Base-by-base conservation (phyloP, 2,329 filamentous ascomycete genomes). In the Mollisia scopiformis region DNA sequence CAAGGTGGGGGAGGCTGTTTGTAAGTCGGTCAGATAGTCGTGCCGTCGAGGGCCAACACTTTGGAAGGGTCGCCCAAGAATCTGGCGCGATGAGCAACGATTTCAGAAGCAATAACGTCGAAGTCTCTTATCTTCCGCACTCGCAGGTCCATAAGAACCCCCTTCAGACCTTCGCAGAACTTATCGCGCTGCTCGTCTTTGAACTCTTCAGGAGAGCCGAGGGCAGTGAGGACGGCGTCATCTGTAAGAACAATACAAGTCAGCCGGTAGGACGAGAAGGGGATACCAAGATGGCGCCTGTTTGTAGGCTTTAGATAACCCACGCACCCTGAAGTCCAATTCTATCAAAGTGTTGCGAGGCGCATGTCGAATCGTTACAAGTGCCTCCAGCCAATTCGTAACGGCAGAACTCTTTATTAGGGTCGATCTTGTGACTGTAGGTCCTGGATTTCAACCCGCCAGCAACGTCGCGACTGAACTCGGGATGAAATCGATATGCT, bases 351-450 rank as follows among this genome's bases (percentile, higher is more conserved):
- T 99, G 95, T 79, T 98, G 88, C 66, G 79, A 88, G 58, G 86
- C 79, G 77, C 95, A 99, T 57, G 84, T 80, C 61, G 78, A 74
- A 72, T 93, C 91, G 68, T 89, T 88, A 30, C 95, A 98, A 67
- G 82, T 79, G 62, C 87, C 86, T 55, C 87, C 88, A 51, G 82
- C 81, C 64, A 91, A 78, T 75, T 96, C 91, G 70, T 86, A 89
- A 37, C 87, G 88, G 76, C 95, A 99, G 52, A 98, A 73, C 63
- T 85, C 84, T 68, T 84, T 88, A 62, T 86, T 82, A 25, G 88
- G 82, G 73, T 97, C 88, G 76, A 99, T 96, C 68, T 88, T 89
- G 76, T 96, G 91, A 78, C 92, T 97, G 78, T 94, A 98, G 46
- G 93, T 98, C 79, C 96, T 82, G 66, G 95, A 98, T 73, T 90